These are phyloP conservation scores for Elymus sibiricus DNA, from an alignment of 176 grass and related monocot species.

Conservation along the genomic window DNA sequence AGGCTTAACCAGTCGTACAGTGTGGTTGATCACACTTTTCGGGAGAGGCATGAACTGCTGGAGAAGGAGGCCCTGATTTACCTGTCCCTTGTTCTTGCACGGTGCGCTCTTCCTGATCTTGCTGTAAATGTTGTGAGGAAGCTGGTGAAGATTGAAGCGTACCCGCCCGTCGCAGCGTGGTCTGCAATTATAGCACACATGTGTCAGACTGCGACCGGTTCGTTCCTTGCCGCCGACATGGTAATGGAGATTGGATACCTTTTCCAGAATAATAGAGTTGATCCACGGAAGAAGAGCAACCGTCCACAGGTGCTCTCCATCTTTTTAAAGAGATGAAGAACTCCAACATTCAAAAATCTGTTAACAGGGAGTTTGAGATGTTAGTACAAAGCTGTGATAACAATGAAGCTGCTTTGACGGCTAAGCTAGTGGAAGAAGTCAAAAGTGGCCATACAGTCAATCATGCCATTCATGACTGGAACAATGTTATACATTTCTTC, in stretches of 20 bases:
- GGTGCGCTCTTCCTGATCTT: slow-evolving; percentile 45
- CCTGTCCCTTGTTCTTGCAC: slow-evolving; percentile 63
- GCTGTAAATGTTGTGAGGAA: slow-evolving; percentile 80
- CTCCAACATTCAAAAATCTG: slow-evolving; percentile 49
- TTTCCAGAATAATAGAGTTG: slow-evolving; percentile 76
- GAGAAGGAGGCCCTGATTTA: slow-evolving; percentile 77
- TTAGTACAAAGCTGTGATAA: slow-evolving; percentile 20
- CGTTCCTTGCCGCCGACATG: slow-evolving; percentile 67
- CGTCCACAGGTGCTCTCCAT: slow-evolving; percentile 47
- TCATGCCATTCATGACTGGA: slow-evolving; percentile 83
- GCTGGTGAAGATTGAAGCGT: slow-evolving; percentile 72
- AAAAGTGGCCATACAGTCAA: slow-evolving; percentile 47
- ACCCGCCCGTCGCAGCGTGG: slow-evolving; percentile 64
- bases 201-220: slow-evolving; percentile 61
- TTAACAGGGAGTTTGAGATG: slow-evolving; percentile 47
- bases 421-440: slow-evolving; percentile 78
- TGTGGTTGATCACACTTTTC: slow-evolving; percentile 47
- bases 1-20: slow-evolving; percentile 69
- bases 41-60: slow-evolving; percentile 47
- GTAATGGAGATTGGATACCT: slow-evolving; percentile 79
- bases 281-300: slow-evolving; percentile 73
- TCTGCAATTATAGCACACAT: slow-evolving; percentile 66
- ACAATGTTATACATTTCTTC: slow-evolving; percentile 92
- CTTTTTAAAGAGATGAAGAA: slow-evolving; percentile 65
- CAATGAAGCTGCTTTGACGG: slow-evolving; percentile 56